Percentiles rank a stretch among this genome's conserved stretches.
Evolutionary conservation across 768 basidiomycete species (phyloP).

Genomic region (Rhodotorula babjevae): DNA sequence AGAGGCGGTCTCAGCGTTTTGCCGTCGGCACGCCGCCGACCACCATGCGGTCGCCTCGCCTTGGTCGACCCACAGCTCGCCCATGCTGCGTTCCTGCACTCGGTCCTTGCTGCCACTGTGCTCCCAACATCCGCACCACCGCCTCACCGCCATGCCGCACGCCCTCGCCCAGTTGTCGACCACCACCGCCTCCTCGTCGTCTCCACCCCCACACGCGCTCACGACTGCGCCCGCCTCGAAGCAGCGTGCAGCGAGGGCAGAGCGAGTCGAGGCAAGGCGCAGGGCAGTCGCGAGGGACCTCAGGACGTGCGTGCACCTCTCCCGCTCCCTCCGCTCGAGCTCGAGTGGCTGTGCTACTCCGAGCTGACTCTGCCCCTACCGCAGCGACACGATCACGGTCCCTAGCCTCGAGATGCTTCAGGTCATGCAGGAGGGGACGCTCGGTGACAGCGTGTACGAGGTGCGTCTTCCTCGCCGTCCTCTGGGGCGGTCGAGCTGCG

Average conservation of each 20-base stretch:
- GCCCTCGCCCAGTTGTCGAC: not conserved
- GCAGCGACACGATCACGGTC: constrained; percentile 43
- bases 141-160: too few species aligned
- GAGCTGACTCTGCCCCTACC: too few species aligned
- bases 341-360: too few species aligned
- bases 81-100: too few species aligned
- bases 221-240: not conserved
- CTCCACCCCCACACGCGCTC: not conserved
- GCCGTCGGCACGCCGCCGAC: too few species aligned
- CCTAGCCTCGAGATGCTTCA: constrained; percentile 38
- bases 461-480: constrained; percentile 9
- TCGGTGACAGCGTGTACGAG: constrained; percentile 41
- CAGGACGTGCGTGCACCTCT: constrained; percentile 12
- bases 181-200: not conserved
- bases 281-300: constrained; percentile 17
- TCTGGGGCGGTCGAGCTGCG: too few species aligned
- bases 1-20: not conserved
- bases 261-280: constrained; percentile 1
- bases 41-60: too few species aligned
- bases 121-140: too few species aligned
- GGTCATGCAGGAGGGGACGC: constrained; percentile 34
- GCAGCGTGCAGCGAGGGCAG: not conserved
- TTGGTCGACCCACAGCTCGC: too few species aligned
- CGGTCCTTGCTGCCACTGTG: too few species aligned
- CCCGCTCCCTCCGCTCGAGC: not conserved